Percentiles rank a stretch among this genome's conserved stretches.
These are phyloP conservation scores for Lasiosphaeria ovina DNA, from an alignment of 495 filamentous ascomycete species.

Conservation along the genomic window DNA sequence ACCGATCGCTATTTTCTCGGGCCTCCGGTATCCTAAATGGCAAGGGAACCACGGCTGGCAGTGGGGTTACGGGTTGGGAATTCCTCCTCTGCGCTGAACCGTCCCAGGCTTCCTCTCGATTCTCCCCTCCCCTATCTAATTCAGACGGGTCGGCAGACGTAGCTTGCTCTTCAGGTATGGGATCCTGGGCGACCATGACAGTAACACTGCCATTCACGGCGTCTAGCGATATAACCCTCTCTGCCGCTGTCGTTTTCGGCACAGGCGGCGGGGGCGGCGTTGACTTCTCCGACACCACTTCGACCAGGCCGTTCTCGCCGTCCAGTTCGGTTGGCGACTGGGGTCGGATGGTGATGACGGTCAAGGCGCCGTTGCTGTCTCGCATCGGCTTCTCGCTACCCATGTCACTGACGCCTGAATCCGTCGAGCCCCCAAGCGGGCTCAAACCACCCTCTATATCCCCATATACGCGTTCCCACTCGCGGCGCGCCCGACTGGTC, in stretches of 20 bases:
- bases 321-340: constrained; percentile 22
- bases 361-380: constrained; percentile 29
- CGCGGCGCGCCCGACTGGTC: constrained; percentile 62
- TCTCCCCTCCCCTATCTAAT: not conserved
- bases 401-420: constrained; percentile 54
- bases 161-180: constrained; percentile 17
- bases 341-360: constrained; percentile 14
- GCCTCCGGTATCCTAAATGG: constrained; percentile 56
- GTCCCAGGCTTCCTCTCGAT: not conserved
- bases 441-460: constrained; percentile 52
- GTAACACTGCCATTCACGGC: constrained; percentile 29
- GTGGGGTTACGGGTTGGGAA: constrained; percentile 14
- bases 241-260: constrained; percentile 26
- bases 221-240: constrained; percentile 30
- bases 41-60: constrained; percentile 52
- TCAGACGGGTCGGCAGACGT: constrained; percentile 7
- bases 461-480: constrained; percentile 82
- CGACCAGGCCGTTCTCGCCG: constrained; percentile 18
- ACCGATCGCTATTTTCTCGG: constrained; percentile 48
- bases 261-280: constrained; percentile 18
- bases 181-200: constrained; percentile 42
- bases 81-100: constrained; percentile 7
- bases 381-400: constrained; percentile 52
- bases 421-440: constrained; percentile 29
- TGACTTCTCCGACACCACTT: constrained; percentile 28